Percentiles rank a stretch among this genome's conserved stretches.
phyloP scores from a whole-genome alignment of 192 early-diverging fungal genomes.

The Coemansia sp. region DNA sequence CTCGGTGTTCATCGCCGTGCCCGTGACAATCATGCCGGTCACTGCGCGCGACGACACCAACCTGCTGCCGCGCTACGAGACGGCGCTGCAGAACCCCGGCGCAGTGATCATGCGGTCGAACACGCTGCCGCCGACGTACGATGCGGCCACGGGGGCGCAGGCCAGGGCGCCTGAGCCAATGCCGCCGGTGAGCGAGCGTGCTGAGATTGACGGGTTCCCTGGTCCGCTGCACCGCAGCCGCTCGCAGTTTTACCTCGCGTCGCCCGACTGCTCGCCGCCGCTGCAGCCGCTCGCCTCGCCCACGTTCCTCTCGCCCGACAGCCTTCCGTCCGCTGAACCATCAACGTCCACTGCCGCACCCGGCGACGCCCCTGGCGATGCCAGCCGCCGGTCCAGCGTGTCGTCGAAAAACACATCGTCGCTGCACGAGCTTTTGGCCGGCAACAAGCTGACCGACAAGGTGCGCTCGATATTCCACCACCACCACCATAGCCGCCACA shows the following conservation, averaged over 20 bases:
- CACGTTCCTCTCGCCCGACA: not conserved
- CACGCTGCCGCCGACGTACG: conserved; percentile 43
- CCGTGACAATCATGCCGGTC: conserved; percentile 50
- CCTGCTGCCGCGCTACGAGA: conserved; percentile 46
- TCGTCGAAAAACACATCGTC: conserved; percentile 5
- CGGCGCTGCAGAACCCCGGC: conserved; percentile 24
- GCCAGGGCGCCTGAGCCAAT: not conserved
- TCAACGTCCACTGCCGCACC: not conserved
- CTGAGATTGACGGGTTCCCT: conserved; percentile 34
- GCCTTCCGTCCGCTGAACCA: not conserved
- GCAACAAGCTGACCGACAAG: conserved; percentile 22
- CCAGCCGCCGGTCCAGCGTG: conserved; percentile 5
- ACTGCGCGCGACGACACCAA: conserved; percentile 38
- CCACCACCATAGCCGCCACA: not conserved
- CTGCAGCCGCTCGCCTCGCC: conserved; percentile 4
- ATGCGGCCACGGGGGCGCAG: conserved; percentile 3
- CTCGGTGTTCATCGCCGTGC: conserved; percentile 49
- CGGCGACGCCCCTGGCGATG: not conserved
- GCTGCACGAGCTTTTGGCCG: conserved; percentile 19
- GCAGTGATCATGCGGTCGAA: conserved; percentile 39
- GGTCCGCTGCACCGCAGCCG: conserved; percentile 21
- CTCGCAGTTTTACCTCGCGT: conserved; percentile 46
- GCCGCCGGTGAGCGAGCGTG: conserved; percentile 14
- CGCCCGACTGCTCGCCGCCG: conserved; percentile 30
- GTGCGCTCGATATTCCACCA: conserved; percentile 41